These are phyloP conservation scores for Saccharomyces hybrid DNA, from an alignment of 1,139 yeast species.

Conservation along the genomic window DNA sequence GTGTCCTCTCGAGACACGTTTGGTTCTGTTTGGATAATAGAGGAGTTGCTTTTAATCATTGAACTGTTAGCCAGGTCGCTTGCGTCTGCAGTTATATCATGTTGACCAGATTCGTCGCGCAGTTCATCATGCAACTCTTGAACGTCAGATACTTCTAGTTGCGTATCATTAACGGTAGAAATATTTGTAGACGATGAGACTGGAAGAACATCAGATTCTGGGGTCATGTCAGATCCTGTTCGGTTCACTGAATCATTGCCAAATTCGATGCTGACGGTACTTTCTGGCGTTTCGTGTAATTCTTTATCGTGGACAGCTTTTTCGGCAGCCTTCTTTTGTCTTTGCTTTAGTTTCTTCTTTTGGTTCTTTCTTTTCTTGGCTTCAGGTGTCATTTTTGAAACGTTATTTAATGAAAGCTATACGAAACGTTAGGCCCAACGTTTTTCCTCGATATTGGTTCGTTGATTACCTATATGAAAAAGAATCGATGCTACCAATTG, in stretches of 20 bases:
- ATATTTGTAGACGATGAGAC: neutral
- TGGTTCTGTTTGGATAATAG: neutral
- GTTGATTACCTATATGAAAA: neutral
- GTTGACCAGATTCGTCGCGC: neutral
- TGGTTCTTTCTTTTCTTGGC: slow-evolving; percentile 30
- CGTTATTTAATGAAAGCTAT: neutral
- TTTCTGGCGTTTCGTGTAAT: slow-evolving; percentile 3
- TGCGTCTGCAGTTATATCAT: neutral
- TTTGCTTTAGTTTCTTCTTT: slow-evolving; percentile 30
- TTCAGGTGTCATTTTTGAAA: slow-evolving; percentile 22
- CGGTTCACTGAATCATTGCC: neutral
- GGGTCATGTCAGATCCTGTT: neutral
- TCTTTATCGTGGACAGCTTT: slow-evolving; percentile 5
- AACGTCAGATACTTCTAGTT: neutral
- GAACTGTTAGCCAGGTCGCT: neutral
- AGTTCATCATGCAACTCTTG: neutral
- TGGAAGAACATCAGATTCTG: neutral
- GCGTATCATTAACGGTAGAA: neutral
- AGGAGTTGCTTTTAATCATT: neutral
- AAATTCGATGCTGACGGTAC: neutral
- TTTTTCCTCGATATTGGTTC: neutral
- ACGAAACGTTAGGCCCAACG: neutral
- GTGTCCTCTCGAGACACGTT: neutral
- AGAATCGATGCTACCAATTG: neutral
- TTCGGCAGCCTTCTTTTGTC: slow-evolving; percentile 25